Evolutionary conservation across 106 monocot species (phyloP).

Genomic region (Dendrobium officinale): DNA sequence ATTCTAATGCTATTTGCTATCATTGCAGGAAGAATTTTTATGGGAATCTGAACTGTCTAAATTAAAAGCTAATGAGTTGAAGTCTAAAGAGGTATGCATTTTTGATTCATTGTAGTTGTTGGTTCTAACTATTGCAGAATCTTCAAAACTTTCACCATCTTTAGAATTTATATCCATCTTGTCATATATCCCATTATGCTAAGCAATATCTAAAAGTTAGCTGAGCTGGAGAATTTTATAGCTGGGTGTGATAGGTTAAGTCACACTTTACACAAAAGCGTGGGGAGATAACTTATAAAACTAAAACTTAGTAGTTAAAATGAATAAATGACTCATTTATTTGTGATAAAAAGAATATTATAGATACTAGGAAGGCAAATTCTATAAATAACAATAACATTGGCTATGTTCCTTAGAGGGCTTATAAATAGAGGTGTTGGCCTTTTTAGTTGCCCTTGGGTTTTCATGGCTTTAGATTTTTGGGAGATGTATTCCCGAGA

Average conservation of each 20-base stretch:
- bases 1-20: not conserved
- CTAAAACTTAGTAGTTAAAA: not conserved
- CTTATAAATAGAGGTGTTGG: too few relatives aligned
- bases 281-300: not conserved
- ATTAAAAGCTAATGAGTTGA: constrained; percentile 85
- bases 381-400: too few relatives aligned
- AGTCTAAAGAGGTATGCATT: constrained; percentile 77
- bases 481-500: too few relatives aligned
- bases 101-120: not conserved
- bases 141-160: not conserved
- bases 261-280: not conserved
- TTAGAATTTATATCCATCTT: not conserved
- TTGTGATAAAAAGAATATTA: not conserved
- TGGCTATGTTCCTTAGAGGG: too few relatives aligned
- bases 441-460: too few relatives aligned
- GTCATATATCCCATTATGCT: not conserved
- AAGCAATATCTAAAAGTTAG: not conserved
- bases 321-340: not conserved
- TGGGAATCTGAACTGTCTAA: constrained; percentile 85
- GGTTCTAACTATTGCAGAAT: not conserved
- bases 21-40: constrained; percentile 83
- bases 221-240: not conserved
- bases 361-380: not conserved
- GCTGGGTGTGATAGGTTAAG: not conserved
- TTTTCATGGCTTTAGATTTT: too few relatives aligned